Percentiles rank a stretch among this genome's conserved stretches.
Evolutionary conservation across 345 rosid genomes (phyloP).

Genomic region (Trapa incisa): DNA sequence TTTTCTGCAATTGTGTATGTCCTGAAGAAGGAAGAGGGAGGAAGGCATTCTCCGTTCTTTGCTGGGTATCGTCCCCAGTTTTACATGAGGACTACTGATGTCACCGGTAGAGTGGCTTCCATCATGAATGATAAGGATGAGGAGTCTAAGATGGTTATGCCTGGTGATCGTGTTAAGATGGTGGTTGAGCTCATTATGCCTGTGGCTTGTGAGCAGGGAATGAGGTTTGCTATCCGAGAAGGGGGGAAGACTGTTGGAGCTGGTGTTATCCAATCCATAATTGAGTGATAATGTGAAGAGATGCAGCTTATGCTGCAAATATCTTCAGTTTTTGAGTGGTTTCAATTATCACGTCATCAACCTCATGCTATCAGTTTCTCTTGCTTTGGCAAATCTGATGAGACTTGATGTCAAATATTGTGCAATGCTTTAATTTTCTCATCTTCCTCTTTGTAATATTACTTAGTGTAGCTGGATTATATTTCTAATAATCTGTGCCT

Average conservation of each 20-base stretch:
- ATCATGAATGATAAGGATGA: slow-evolving; percentile 87
- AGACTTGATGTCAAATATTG: neutral
- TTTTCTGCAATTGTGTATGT: slow-evolving; percentile 68
- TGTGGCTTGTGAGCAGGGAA: no score
- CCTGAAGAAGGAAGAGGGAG: slow-evolving; percentile 97
- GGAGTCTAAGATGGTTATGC: slow-evolving; percentile 98
- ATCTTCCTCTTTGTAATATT: neutral
- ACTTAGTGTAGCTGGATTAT: slow-evolving; percentile 1
- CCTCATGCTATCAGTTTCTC: neutral
- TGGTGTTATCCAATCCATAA: slow-evolving; percentile 80
- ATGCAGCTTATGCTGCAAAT: neutral
- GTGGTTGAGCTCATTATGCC: no score
- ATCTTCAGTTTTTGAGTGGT: neutral
- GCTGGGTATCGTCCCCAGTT: slow-evolving; percentile 86
- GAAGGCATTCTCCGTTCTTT: slow-evolving; percentile 87
- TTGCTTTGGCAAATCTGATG: neutral
- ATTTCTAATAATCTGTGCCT: neutral
- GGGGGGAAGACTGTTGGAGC: slow-evolving; percentile 18
- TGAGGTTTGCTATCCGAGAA: no score
- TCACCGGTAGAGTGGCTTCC: slow-evolving; percentile 10
- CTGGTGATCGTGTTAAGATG: slow-evolving; percentile 76
- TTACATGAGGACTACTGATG: slow-evolving; percentile 87
- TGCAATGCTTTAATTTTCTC: neutral
- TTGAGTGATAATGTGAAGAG: slow-evolving; percentile 26
- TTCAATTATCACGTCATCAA: neutral